phyloP scores from a whole-genome alignment of 2,329 filamentous ascomycete species.

The Thermothelomyces thermophilus region DNA sequence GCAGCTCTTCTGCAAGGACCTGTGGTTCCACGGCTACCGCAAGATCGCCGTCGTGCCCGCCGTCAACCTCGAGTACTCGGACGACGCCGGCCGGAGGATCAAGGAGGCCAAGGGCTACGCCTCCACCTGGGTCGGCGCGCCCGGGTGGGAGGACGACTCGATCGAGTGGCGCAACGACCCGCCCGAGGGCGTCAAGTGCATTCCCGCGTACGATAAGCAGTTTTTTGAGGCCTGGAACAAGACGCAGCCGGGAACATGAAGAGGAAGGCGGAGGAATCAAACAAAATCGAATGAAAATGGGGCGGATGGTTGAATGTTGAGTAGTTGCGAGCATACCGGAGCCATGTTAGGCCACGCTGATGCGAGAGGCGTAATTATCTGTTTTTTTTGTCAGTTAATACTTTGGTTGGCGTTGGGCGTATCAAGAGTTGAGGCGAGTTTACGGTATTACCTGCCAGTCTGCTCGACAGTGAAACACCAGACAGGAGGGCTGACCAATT shows the following conservation, averaged over 20 bases:
- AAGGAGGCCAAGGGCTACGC: slow-evolving; percentile 47
- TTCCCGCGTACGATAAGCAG: slow-evolving; percentile 37
- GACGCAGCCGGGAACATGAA: slow-evolving; percentile 15
- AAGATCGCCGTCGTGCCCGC: slow-evolving; percentile 51
- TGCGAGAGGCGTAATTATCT: too few species aligned
- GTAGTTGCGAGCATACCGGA: too few species aligned
- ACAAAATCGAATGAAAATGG: too few species aligned
- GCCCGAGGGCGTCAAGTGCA: slow-evolving; percentile 43
- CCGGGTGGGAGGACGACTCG: slow-evolving; percentile 22
- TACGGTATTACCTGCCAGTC: too few species aligned
- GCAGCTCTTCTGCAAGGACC: slow-evolving; percentile 49
- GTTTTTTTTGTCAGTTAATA: too few species aligned
- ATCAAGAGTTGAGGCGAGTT: too few species aligned
- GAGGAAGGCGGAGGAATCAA: neutral
- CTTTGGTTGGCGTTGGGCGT: too few species aligned
- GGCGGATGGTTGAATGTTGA: too few species aligned
- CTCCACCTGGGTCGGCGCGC: slow-evolving; percentile 25
- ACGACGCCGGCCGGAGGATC: slow-evolving; percentile 38
- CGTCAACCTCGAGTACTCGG: slow-evolving; percentile 49
- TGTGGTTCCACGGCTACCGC: slow-evolving; percentile 44
- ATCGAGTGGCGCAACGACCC: slow-evolving; percentile 41
- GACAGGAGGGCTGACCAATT: too few species aligned
- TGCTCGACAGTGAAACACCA: too few species aligned
- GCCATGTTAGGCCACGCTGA: too few species aligned
- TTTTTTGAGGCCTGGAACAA: slow-evolving; percentile 39